Evolutionary conservation across 805 yeast species (phyloP).

Genomic region (Kuraishia piskuri): DNA sequence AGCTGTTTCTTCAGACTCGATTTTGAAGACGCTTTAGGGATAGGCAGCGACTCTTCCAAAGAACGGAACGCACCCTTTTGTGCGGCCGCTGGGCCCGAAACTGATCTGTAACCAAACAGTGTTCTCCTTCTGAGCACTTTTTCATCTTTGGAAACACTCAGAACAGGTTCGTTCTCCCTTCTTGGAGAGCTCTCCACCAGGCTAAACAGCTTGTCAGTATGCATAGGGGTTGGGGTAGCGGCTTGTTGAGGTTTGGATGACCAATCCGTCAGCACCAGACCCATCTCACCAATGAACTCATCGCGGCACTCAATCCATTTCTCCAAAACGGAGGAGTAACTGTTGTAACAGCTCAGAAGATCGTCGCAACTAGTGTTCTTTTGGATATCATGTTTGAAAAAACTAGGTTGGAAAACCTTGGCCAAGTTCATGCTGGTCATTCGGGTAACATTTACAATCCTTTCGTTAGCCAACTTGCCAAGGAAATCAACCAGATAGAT

Average conservation of each 20-base stretch:
- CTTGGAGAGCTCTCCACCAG: constrained; percentile 3
- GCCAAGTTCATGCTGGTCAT: constrained; percentile 28
- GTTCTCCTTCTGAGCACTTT: constrained; percentile 16
- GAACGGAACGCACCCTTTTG: not conserved
- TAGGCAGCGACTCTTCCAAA: not conserved
- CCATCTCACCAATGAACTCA: not conserved
- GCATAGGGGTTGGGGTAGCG: not conserved
- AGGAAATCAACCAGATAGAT: constrained; percentile 20
- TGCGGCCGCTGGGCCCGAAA: constrained; percentile 12
- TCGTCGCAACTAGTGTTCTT: constrained; percentile 1
- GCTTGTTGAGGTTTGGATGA: not conserved
- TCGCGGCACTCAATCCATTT: constrained; percentile 1
- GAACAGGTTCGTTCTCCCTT: constrained; percentile 7
- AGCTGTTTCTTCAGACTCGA: not conserved
- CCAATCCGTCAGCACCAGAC: not conserved
- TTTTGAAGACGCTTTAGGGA: not conserved
- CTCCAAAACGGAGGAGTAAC: not conserved
- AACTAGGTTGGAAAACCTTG: constrained; percentile 28
- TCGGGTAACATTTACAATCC: constrained; percentile 20
- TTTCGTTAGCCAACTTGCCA: constrained; percentile 13
- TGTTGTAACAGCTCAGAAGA: constrained; percentile 1
- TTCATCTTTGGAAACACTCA: constrained; percentile 6
- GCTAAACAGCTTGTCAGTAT: not conserved
- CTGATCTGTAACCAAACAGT: constrained; percentile 17
- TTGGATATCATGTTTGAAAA: constrained; percentile 15